These are phyloP conservation scores for Cystofilobasidium macerans DNA, from an alignment of 768 basidiomycete species.

Conservation along the genomic window DNA sequence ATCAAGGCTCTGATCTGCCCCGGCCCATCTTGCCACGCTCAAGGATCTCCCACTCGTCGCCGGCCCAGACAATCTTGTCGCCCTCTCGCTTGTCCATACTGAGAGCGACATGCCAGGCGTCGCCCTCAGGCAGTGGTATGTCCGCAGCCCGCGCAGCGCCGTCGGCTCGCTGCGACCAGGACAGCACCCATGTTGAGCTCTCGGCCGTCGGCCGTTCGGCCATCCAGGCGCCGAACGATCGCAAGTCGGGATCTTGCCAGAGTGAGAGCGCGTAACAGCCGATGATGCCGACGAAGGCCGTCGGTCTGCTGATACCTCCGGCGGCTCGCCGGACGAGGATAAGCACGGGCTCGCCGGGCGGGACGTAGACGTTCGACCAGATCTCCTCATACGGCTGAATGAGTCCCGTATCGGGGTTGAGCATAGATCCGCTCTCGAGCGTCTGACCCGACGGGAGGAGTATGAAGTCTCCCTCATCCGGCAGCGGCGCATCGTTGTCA, in stretches of 20 bases:
- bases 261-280: constrained; percentile 14
- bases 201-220: background rate
- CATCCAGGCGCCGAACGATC: background rate
- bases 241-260: background rate
- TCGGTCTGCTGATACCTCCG: background rate
- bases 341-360: background rate
- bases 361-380: constrained; percentile 19
- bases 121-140: background rate
- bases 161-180: background rate
- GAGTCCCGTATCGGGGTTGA: constrained; percentile 4
- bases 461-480: constrained; percentile 26
- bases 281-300: constrained; percentile 20
- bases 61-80: background rate
- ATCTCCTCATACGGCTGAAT: constrained; percentile 27
- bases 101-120: background rate
- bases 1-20: background rate
- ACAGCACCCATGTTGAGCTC: background rate
- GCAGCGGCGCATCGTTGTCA: background rate
- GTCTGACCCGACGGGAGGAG: constrained; percentile 25
- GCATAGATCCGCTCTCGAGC: constrained; percentile 27
- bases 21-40: constrained; percentile 6
- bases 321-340: background rate
- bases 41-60: constrained; percentile 4
- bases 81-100: constrained; percentile 1
- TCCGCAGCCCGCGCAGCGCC: background rate